These are phyloP conservation scores for Aspergillus persii DNA, from an alignment of 2,329 filamentous ascomycete species.

Conservation along the genomic window DNA sequence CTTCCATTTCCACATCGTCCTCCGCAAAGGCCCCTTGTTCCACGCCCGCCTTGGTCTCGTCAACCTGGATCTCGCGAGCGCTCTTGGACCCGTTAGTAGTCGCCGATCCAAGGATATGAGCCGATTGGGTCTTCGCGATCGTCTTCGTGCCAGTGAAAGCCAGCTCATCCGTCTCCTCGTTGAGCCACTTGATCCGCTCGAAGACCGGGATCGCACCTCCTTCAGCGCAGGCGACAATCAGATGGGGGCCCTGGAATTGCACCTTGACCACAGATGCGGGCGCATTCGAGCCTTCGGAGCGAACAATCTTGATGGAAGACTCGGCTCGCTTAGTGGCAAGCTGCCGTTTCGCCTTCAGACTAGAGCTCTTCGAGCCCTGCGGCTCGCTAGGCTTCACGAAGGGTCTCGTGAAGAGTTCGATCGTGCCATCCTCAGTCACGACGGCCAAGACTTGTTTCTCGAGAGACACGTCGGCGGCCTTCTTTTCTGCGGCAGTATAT, in stretches of 20 bases:
- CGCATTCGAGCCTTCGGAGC: slow-evolving; percentile 39
- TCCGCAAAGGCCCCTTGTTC: slow-evolving; percentile 48
- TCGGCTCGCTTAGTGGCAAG: slow-evolving; percentile 46
- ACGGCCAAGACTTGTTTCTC: slow-evolving; percentile 46
- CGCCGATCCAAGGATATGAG: slow-evolving; percentile 45
- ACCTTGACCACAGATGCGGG: slow-evolving; percentile 45
- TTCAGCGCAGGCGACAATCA: slow-evolving; percentile 50
- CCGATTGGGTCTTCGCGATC: slow-evolving; percentile 44
- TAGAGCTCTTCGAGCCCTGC: slow-evolving; percentile 31
- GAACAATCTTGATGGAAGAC: slow-evolving; percentile 45
- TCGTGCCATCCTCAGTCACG: slow-evolving; percentile 48
- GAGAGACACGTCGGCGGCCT: slow-evolving; percentile 14
- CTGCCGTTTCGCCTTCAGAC: slow-evolving; percentile 45
- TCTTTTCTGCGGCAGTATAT: slow-evolving; percentile 25
- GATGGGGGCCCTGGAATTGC: slow-evolving; percentile 45
- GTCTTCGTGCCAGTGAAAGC: slow-evolving; percentile 45
- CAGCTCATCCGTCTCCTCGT: slow-evolving; percentile 45
- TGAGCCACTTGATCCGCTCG: slow-evolving; percentile 48
- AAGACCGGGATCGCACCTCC: slow-evolving; percentile 51
- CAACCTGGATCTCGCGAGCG: slow-evolving; percentile 51
- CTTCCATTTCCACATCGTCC: slow-evolving; percentile 42
- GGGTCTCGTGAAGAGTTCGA: slow-evolving; percentile 52
- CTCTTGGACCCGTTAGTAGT: slow-evolving; percentile 55
- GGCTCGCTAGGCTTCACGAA: slow-evolving; percentile 37
- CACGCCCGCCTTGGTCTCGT: slow-evolving; percentile 58